phyloP scores from a whole-genome alignment of 2,329 filamentous ascomycete genomes.

The Tolypocladium album region DNA sequence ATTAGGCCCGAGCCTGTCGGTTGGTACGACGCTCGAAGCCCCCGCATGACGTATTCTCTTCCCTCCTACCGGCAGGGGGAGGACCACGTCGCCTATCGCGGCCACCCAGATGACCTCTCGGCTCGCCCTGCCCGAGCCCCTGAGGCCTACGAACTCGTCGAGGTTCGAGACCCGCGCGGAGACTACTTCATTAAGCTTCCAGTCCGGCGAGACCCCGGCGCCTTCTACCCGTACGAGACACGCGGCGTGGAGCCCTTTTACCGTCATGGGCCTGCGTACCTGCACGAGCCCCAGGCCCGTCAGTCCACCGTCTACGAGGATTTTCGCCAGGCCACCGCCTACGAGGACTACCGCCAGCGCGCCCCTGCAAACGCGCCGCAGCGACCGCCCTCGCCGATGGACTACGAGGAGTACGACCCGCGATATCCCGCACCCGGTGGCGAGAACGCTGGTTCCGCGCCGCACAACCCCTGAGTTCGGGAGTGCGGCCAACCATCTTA shows the following conservation, averaged over 20 bases:
- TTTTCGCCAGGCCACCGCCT: background rate
- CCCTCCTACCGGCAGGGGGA: background rate
- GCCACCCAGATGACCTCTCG: constrained; percentile 3
- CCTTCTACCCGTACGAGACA: constrained; percentile 14
- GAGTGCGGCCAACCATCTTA: background rate
- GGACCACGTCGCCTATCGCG: constrained; percentile 4
- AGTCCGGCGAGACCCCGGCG: constrained; percentile 16
- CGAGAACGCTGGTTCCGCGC: background rate
- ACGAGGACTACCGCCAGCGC: background rate
- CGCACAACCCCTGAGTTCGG: background rate
- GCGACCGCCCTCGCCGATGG: background rate
- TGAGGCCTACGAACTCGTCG: constrained; percentile 33
- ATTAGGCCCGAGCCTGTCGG: background rate
- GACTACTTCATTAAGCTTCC: constrained; percentile 36
- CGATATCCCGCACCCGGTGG: constrained; percentile 19
- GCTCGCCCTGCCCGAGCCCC: constrained; percentile 3
- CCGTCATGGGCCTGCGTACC: constrained; percentile 3
- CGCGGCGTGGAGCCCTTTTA: constrained; percentile 6
- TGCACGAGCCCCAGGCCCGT: background rate
- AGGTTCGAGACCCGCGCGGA: constrained; percentile 31
- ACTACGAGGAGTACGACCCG: constrained; percentile 33
- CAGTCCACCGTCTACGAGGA: background rate
- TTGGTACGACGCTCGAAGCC: background rate
- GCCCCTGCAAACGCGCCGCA: background rate
- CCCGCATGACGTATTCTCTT: background rate